Base-by-base conservation (phyloP, 1,284 basidiomycete genomes). In the Rhodotorula sp. region DNA sequence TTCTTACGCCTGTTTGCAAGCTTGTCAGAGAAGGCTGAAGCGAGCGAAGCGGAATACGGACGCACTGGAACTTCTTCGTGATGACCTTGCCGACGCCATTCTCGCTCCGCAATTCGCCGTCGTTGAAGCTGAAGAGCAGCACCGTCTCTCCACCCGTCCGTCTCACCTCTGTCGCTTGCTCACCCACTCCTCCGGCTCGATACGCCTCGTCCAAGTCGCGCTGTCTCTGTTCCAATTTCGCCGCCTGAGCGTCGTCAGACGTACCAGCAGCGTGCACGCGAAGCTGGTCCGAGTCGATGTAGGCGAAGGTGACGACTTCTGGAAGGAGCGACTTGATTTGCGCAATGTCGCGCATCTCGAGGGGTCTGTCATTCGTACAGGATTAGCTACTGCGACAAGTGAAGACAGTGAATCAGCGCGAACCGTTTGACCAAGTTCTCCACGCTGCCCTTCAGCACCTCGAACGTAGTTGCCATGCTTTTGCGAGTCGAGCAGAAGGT, bases 321-420 rank as follows among this genome's bases (percentile, higher is more conserved):
- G 92, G 92, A 32, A 94, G 83, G 13, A 95, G 84, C 2, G 91
- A 92, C 89, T 94, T 94, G 71, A 95, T 84, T 80, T 94, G 90
- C 6, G 92, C 90, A 32, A 95, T 87, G 75, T 88, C 86, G 44
- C 83, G 80, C 24, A 94, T 82, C 70, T 92, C 88, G n/a, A 95
- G 82, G 0, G 91, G 89, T 57, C 91, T 93, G 77, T 13, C 4
- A 8, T 10, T 17, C 11, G n/a, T 20, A 13, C 11, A 6, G 57
- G 54, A 64, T 39, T 22, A 61, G 44, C 17, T 7, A 30, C 46
- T 15, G 9, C 19, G 34, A 51, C 15, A 13, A 7, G 2, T 0
- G 29, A 30, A 29, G 46, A 36, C 47, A 5, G 22, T 27, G 53
- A 27, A 8, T 9, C 15, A 66, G 11, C 84, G 59, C 74, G n/a